Evolutionary conservation across 805 yeast species (phyloP), one percentile per base, ranked within the genome.

Genomic region (Saturnispora mendoncae): DNA sequence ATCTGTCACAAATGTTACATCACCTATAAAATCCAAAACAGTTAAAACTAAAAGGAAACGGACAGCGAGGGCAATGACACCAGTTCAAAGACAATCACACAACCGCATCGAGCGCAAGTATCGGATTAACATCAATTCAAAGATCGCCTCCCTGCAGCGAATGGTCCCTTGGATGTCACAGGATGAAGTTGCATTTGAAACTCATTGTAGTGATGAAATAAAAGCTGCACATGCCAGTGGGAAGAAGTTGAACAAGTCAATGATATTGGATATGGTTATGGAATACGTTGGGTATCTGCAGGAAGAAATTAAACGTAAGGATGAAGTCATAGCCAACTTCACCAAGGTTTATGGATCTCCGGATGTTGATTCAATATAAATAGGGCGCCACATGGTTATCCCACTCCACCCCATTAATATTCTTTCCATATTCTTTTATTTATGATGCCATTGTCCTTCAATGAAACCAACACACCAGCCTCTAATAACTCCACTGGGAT

Each of bases 51-150:
- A 29, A 14, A 6, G 20, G 20, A 29, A 29, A 12, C 5, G 20
- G 8, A 17, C 50, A 29, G 54, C 53, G 38, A 57, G 54, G 28
- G 58, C 58, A 34, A 55, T 57, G 58, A 57, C 57, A 37, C 49
- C 13, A 51, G 51, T 8, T 9, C 86, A 80, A 59, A 77, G 79
- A 50, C 75, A 75, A 51, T 84, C 84, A 0, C 88, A 80, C 55
- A 80, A 80, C 61, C 76, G 74, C 58, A 78, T 80, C 47, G 87
- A 80, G 54, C 77, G 80, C 55, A 71, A 79, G 45, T 80, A 80
- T 57, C 65, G 86, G 55, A 78, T 78, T 46, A 80, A 80, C 57
- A 78, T 80, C 56, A 80, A 80, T 55, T 74, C 82, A 10, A 80
- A 78, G 56, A 80, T 80, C 42, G 82, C 82, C 4, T 76, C 77